Conservation (phyloP, 768 basidiomycete genomes). For the Trametes cubensis region DNA sequence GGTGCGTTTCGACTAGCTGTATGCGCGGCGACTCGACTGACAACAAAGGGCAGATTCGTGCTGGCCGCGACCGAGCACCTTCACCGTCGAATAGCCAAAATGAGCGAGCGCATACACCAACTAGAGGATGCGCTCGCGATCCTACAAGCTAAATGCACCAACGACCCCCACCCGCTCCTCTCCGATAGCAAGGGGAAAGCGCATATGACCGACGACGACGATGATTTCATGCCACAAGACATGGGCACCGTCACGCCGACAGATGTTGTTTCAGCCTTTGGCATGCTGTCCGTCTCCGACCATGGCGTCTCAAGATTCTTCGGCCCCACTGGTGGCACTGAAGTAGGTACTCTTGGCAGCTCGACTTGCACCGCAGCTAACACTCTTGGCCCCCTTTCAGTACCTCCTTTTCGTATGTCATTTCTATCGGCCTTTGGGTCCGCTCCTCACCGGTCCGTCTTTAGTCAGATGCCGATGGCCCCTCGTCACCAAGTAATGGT, state of each 20-base stretch:
- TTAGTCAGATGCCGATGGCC: conserved; percentile 23
- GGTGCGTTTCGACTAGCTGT: conserved; percentile 42
- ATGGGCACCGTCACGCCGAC: conserved; percentile 27
- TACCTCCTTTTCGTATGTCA: conserved; percentile 27
- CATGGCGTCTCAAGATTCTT: conserved; percentile 72
- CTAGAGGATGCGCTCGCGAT: conserved; percentile 70
- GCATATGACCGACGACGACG: conserved; percentile 41
- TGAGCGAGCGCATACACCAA: conserved; percentile 67
- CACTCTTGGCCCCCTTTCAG: conserved; percentile 13
- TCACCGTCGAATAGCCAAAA: conserved; percentile 64
- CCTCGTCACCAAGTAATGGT: conserved; percentile 25
- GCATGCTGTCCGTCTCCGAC: conserved; percentile 72
- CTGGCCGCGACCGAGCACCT: conserved; percentile 67
- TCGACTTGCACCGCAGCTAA: not conserved
- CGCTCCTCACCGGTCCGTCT: conserved; percentile 8
- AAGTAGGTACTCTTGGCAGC: conserved; percentile 46
- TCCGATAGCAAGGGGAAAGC: conserved; percentile 51
- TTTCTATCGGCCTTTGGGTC: not conserved
- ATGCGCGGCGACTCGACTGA: conserved; percentile 2
- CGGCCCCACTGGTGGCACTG: conserved; percentile 71
- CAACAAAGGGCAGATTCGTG: conserved; percentile 50
- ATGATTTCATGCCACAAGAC: conserved; percentile 23
- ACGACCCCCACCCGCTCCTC: conserved; percentile 60
- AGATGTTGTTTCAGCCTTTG: conserved; percentile 57
- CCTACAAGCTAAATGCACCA: conserved; percentile 54